These are phyloP conservation scores for Hypoxylon subgilvum DNA, from an alignment of 495 filamentous ascomycete genomes.

Conservation along the genomic window DNA sequence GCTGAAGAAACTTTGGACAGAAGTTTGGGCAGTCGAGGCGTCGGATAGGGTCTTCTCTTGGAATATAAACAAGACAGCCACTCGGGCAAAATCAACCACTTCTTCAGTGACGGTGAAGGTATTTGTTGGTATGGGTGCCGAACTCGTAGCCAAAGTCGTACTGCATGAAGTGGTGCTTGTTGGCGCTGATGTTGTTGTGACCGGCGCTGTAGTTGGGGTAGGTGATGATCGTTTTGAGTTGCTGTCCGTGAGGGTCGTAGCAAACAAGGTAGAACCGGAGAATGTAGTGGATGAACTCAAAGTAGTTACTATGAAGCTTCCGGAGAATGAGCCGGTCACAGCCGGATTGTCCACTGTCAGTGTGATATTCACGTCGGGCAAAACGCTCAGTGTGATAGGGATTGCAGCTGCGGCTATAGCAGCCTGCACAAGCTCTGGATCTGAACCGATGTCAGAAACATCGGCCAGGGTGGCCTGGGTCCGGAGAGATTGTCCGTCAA, in stretches of 20 bases:
- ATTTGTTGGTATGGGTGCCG: slow-evolving; percentile 33
- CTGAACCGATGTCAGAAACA: slow-evolving; percentile 12
- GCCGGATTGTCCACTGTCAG: slow-evolving; percentile 26
- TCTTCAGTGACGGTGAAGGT: slow-evolving; percentile 53
- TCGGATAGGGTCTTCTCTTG: slow-evolving; percentile 58
- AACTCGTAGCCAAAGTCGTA: slow-evolving; percentile 22
- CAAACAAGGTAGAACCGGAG: slow-evolving; percentile 31
- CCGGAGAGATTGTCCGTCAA: slow-evolving; percentile 62
- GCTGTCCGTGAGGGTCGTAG: slow-evolving; percentile 31
- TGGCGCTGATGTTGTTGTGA: slow-evolving; percentile 28
- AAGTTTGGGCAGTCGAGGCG: slow-evolving; percentile 63
- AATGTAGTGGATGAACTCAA: slow-evolving; percentile 31
- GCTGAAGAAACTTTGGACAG: slow-evolving; percentile 61
- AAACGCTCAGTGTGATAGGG: slow-evolving; percentile 45
- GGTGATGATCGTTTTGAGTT: slow-evolving; percentile 28
- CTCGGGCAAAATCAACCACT: slow-evolving; percentile 69
- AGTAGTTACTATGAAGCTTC: slow-evolving; percentile 41
- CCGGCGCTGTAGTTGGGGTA: slow-evolving; percentile 32
- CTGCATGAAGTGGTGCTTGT: slow-evolving; percentile 35
- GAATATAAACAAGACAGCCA: slow-evolving; percentile 66
- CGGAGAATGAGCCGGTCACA: slow-evolving; percentile 27
- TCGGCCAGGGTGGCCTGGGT: slow-evolving; percentile 36
- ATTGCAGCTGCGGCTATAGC: slow-evolving; percentile 40
- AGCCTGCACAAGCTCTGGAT: slow-evolving; percentile 31
- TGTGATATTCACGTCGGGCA: slow-evolving; percentile 33